Conservation (phyloP, 768 basidiomycete species). For the Phaeotremella skinneri region DNA sequence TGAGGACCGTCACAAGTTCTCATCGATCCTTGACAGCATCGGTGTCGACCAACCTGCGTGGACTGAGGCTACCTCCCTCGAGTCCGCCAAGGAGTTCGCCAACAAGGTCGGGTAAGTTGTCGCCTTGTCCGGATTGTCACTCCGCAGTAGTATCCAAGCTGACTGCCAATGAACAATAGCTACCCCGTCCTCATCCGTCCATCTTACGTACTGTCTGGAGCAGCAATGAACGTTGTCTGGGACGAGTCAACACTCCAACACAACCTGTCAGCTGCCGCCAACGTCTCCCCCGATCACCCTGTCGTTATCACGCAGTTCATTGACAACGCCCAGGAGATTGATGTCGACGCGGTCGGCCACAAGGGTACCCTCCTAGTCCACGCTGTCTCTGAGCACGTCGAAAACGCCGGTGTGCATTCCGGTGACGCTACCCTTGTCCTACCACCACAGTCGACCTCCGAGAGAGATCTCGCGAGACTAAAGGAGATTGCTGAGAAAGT, state of each 20-base stretch:
- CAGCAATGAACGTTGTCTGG: constrained; percentile 98
- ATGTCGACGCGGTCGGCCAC: constrained; percentile 94
- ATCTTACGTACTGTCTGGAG: constrained; percentile 96
- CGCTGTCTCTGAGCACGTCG: constrained; percentile 96
- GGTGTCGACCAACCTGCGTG: constrained; percentile 97
- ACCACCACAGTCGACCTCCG: constrained; percentile 79
- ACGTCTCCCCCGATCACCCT: constrained; percentile 93
- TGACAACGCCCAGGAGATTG: constrained; percentile 94
- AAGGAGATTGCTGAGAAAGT: constrained; percentile 95
- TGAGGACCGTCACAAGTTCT: constrained; percentile 99
- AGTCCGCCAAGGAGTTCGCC: constrained; percentile 89
- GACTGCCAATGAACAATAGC: constrained; percentile 51
- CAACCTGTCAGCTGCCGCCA: constrained; percentile 93
- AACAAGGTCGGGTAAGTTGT: constrained; percentile 68
- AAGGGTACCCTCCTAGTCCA: constrained; percentile 88
- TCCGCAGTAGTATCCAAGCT: constrained; percentile 10
- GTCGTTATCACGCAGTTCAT: constrained; percentile 99
- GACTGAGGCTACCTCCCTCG: constrained; percentile 83
- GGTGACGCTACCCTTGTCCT: constrained; percentile 97
- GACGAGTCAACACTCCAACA: constrained; percentile 85
- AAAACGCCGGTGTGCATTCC: constrained; percentile 97
- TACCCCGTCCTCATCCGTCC: constrained; percentile 98
- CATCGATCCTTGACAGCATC: constrained; percentile 86
- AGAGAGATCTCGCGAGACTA: constrained; percentile 75
- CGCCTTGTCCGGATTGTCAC: neutral